phyloP scores from a whole-genome alignment of 2,329 filamentous ascomycete species.

The Cladosporium sp. region DNA sequence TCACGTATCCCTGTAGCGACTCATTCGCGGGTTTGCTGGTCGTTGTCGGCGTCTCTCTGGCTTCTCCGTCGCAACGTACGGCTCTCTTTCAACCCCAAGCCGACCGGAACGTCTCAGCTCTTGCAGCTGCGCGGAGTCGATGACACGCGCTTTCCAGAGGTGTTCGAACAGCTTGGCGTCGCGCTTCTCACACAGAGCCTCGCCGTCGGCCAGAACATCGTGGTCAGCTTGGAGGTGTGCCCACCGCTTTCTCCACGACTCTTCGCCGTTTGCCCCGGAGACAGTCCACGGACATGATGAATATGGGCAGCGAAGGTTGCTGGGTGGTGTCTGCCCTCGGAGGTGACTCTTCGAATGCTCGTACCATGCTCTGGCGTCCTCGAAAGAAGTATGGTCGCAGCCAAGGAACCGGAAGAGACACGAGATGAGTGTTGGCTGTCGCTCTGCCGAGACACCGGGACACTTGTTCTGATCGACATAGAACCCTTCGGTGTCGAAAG shows the following conservation, averaged over 20 bases:
- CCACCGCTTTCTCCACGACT: conserved; percentile 26
- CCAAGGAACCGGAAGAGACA: conserved; percentile 29
- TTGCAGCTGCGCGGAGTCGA: conserved; percentile 25
- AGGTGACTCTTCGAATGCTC: conserved; percentile 26
- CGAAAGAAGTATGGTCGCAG: conserved; percentile 22
- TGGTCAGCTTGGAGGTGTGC: conserved; percentile 23
- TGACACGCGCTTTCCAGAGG: conserved; percentile 25
- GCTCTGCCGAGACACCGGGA: neutral
- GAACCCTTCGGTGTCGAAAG: conserved; percentile 7
- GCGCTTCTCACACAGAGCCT: conserved; percentile 6
- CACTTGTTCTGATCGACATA: neutral
- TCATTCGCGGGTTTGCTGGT: neutral
- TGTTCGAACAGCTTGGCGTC: conserved; percentile 23
- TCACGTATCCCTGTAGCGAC: neutral
- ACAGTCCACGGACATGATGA: conserved; percentile 20
- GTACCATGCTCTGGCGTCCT: conserved; percentile 24
- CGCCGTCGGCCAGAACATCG: conserved; percentile 5
- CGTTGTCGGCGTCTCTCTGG: neutral
- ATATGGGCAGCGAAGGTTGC: conserved; percentile 26
- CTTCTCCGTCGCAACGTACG: conserved; percentile 13
- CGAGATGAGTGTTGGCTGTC: neutral
- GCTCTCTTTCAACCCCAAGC: conserved; percentile 14
- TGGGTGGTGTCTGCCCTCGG: conserved; percentile 22
- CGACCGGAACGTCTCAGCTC: conserved; percentile 25
- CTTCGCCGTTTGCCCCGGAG: conserved; percentile 16